Percentiles rank a stretch among this genome's conserved stretches.
Conservation (phyloP, 2,329 filamentous ascomycete genomes). For the Trichoderma guizhouense region DNA sequence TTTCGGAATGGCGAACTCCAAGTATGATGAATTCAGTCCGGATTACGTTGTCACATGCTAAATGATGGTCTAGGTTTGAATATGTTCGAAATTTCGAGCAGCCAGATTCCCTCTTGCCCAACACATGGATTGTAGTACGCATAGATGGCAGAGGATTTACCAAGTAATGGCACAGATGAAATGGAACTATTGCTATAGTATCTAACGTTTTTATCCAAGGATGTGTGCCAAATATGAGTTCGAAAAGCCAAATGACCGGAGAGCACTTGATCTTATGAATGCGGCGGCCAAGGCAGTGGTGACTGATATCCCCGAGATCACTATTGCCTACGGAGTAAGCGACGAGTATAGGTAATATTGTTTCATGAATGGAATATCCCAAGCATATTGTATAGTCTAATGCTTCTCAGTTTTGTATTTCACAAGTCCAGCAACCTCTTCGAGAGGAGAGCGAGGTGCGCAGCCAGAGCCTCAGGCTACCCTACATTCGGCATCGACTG, state of each 20-base stretch:
- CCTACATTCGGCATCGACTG: conserved; percentile 14
- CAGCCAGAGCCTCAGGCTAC: background rate
- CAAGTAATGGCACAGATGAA: conserved; percentile 57
- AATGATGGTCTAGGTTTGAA: conserved; percentile 68
- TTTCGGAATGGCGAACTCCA: conserved; percentile 53
- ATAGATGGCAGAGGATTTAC: conserved; percentile 94
- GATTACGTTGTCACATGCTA: background rate
- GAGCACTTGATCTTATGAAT: conserved; percentile 92
- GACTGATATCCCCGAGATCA: conserved; percentile 77
- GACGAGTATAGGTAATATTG: conserved; percentile 75
- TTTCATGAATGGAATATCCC: too few species aligned
- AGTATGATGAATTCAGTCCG: conserved; percentile 42
- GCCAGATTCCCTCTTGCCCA: conserved; percentile 73
- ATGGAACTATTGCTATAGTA: background rate
- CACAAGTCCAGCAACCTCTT: conserved; percentile 80
- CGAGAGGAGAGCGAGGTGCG: conserved; percentile 75
- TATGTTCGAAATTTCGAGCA: conserved; percentile 92
- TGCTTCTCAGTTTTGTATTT: conserved; percentile 71
- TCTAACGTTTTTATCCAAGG: conserved; percentile 42
- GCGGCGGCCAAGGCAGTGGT: conserved; percentile 82
- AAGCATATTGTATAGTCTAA: background rate
- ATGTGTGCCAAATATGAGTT: conserved; percentile 82
- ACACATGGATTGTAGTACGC: conserved; percentile 93
- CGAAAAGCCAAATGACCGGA: conserved; percentile 85
- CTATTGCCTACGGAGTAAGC: conserved; percentile 87